phyloP scores from a whole-genome alignment of 129 eudicot genomes.

The Artemisia annua region DNA sequence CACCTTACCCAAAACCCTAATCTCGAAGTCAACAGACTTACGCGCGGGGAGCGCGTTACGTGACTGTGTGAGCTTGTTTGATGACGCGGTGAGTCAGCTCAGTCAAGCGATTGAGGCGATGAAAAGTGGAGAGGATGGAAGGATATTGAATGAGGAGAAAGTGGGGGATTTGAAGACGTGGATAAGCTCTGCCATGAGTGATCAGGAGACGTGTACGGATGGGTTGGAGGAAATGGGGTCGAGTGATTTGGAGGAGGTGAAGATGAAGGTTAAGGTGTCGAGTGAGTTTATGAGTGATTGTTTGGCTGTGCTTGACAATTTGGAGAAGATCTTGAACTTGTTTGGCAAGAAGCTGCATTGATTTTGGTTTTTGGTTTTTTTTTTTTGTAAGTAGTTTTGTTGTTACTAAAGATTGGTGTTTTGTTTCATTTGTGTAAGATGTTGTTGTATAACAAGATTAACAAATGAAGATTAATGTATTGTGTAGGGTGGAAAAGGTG shows the following conservation, averaged over 20 bases:
- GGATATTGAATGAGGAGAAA: conserved; percentile 53
- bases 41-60: conserved; percentile 47
- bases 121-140: conserved; percentile 29
- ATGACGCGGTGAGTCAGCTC: conserved; percentile 75
- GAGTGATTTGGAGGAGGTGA: conserved; percentile 48
- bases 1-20: conserved; percentile 39
- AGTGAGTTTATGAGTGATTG: conserved; percentile 61
- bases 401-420: too few relatives aligned
- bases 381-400: too few relatives aligned
- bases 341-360: neutral
- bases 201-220: conserved; percentile 70
- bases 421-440: too few relatives aligned
- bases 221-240: conserved; percentile 73
- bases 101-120: conserved; percentile 41
- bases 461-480: too few relatives aligned
- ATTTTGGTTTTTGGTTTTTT: too few relatives aligned
- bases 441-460: too few relatives aligned
- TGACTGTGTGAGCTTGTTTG: conserved; percentile 64
- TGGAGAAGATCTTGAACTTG: neutral
- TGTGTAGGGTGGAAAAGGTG: too few relatives aligned
- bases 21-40: conserved; percentile 38
- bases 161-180: conserved; percentile 58
- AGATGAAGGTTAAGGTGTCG: conserved; percentile 49
- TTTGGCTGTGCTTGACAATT: conserved; percentile 56
- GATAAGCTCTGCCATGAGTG: conserved; percentile 77